Evolutionary conservation across 306 rosid genomes (phyloP), one percentile per base, ranked within the genome.

Genomic region (Trifolium fragiferum): DNA sequence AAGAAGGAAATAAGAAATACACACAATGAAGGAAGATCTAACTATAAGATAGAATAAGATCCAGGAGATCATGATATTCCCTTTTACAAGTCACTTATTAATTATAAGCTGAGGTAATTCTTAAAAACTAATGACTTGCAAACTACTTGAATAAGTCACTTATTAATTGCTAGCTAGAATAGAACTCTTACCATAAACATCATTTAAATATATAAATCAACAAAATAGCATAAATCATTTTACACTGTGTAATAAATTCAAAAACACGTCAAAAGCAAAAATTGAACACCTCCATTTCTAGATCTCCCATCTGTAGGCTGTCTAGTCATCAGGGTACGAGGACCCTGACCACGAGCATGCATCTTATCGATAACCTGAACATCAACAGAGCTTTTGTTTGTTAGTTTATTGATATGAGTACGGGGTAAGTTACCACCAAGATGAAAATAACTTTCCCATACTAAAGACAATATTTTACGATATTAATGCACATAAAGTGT

Each of bases 221-320:
- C 27, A 54, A 8, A 55, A 54, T 66, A 6, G 46, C 20, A 58
- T 53, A 49, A 76, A 71, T 23, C 58, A 65, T 18, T n/a, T 74
- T 82, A 58, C 10, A 55, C 15, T 55, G 38, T 38, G 32, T 19
- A 40, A 46, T 64, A 68, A 58, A 54, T 4, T 69, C 43, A 19
- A 51, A 55, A 65, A 50, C 6, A 57, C 38, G 66, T 59, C 21
- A 50, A 71, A 70, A 57, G 57, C 27, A 72, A 58, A 74, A 51
- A 72, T 19, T 40, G 8, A 44, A 47, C 63, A 92, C 98, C 98
- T 93, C 98, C 98, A 84, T 91, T 90, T 65, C 88, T 89, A 66
- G 94, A 90, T 82, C 87, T 91, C 74, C 98, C 97, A 81, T 93
- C 97, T 1, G 98, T 94, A 33, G 98, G 97, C 76, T 94, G 96